These are phyloP conservation scores for Ophiocordyceps camponoti-rufipedis DNA, from an alignment of 2,329 filamentous ascomycete species.

Conservation along the genomic window DNA sequence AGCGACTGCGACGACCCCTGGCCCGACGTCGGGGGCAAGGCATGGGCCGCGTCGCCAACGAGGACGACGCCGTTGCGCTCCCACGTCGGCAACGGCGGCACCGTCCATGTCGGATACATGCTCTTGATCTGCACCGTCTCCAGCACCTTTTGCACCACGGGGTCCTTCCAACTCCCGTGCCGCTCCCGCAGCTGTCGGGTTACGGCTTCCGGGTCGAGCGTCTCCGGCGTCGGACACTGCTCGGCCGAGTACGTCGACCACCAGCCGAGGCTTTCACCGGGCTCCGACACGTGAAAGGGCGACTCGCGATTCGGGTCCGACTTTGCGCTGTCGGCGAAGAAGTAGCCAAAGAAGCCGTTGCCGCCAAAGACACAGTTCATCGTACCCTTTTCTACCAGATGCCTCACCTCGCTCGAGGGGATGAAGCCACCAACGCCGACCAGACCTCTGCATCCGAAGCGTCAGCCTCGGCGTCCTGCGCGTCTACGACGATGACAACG, in stretches of 20 bases:
- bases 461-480: background rate
- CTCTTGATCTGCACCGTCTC: conserved; percentile 2
- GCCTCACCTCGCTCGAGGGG: conserved; percentile 3
- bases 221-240: conserved; percentile 4
- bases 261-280: conserved; percentile 5
- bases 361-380: conserved; percentile 8
- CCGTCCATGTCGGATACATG: conserved; percentile 8
- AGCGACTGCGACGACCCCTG: conserved; percentile 7
- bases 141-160: conserved; percentile 5
- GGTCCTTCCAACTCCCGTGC: conserved; percentile 6
- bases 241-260: conserved; percentile 6
- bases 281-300: conserved; percentile 5
- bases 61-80: conserved; percentile 7
- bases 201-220: conserved; percentile 5
- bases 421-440: conserved; percentile 7
- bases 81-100: conserved; percentile 6
- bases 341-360: conserved; percentile 9
- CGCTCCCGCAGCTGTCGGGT: conserved; percentile 5
- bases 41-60: conserved; percentile 7
- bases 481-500: background rate
- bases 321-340: conserved; percentile 3
- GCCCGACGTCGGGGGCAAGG: conserved; percentile 6
- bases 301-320: conserved; percentile 5
- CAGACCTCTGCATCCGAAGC: conserved; percentile 3
- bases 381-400: conserved; percentile 5